Evolutionary conservation across 768 basidiomycete species (phyloP).

Genomic region (Leccinum incarnatum): DNA sequence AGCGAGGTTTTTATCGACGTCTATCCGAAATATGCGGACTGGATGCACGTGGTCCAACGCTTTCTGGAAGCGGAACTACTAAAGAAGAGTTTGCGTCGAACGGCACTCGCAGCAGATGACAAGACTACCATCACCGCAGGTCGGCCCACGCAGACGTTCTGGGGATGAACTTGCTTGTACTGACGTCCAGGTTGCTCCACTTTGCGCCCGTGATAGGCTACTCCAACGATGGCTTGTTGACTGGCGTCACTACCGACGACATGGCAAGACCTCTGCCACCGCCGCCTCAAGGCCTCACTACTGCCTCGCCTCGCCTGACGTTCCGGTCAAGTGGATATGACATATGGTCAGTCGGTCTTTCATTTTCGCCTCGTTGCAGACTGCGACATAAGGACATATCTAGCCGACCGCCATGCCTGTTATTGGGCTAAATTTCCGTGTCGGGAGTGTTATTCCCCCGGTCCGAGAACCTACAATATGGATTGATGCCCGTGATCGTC

Average conservation of each 20-base stretch:
- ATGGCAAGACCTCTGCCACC: neutral
- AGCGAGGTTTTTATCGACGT: no score
- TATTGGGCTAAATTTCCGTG: neutral
- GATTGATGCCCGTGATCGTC: neutral
- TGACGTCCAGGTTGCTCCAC: neutral
- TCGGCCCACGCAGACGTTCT: neutral
- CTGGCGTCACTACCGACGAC: neutral
- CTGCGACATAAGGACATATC: neutral
- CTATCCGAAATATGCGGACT: neutral
- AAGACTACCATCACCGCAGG: neutral
- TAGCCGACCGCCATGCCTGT: neutral
- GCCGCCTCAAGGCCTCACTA: neutral
- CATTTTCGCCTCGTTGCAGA: neutral
- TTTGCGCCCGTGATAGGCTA: neutral
- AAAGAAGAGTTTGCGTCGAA: neutral
- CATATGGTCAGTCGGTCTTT: neutral
- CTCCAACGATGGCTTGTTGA: neutral
- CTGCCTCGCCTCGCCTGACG: neutral
- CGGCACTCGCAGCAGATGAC: neutral
- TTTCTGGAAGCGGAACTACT: no score
- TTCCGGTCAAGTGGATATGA: neutral
- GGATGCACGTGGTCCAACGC: no score
- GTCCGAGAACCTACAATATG: neutral
- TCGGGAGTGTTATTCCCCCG: neutral
- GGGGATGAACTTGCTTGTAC: neutral